A percentile compares a stretch with the other conserved stretches of the same genome.
Evolutionary conservation across 1,284 basidiomycete genomes (phyloP).

Genomic region (Hemileia vastatrix): DNA sequence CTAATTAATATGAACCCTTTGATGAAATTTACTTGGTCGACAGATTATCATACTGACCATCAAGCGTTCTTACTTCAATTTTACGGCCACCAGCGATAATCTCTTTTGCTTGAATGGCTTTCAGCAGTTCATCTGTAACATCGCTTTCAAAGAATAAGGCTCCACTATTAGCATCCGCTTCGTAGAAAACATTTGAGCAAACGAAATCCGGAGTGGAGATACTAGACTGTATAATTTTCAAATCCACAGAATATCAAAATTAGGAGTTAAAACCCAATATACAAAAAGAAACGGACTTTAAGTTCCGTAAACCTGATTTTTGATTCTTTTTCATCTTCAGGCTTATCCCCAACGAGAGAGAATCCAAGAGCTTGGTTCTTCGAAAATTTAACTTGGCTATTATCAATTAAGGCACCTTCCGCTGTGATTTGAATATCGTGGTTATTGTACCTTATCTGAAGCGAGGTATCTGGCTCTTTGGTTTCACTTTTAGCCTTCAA

Average conservation of each 20-base stretch:
- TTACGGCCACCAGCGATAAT: conserved; percentile 16
- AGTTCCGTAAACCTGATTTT: conserved; percentile 10
- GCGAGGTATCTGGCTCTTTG: not conserved
- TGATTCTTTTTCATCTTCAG: conserved; percentile 4
- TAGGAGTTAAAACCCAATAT: not conserved
- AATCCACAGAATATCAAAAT: not conserved
- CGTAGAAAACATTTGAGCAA: conserved; percentile 9
- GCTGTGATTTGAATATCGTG: conserved; percentile 12
- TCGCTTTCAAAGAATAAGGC: conserved; percentile 5
- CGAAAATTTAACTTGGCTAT: conserved; percentile 14
- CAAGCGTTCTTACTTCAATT: conserved; percentile 7
- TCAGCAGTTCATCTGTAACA: conserved; percentile 9
- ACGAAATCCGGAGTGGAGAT: conserved; percentile 12
- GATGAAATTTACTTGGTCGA: not conserved
- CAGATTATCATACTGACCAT: conserved; percentile 2
- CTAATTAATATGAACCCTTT: not conserved
- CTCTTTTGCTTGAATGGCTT: conserved; percentile 13
- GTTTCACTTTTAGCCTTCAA: not conserved
- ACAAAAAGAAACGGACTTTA: conserved; percentile 9
- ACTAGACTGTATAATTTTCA: not conserved
- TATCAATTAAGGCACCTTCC: conserved; percentile 15
- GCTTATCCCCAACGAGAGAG: conserved; percentile 15
- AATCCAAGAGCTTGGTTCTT: conserved; percentile 18
- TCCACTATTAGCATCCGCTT: not conserved
- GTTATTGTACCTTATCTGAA: conserved; percentile 14